Percentiles rank a stretch among this genome's conserved stretches.
Evolutionary conservation across 805 yeast genomes (phyloP).

Genomic region (Zygotorulaspora sp.): DNA sequence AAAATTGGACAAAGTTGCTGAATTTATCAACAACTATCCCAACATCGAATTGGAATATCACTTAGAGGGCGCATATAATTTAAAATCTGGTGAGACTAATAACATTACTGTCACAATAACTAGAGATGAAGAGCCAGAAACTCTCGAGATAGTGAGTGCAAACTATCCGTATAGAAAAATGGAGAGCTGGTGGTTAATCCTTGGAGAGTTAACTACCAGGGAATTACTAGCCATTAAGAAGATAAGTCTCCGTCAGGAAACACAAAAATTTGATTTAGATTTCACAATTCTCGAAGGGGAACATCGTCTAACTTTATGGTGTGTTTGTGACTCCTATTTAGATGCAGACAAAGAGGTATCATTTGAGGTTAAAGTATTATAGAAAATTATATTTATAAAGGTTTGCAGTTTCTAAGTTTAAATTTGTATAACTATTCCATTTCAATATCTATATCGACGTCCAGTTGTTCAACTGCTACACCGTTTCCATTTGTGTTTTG

Average conservation of each 20-base stretch:
- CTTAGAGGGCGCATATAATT: constrained; percentile 39
- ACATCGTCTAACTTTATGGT: constrained; percentile 67
- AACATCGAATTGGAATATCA: constrained; percentile 66
- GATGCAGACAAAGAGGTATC: constrained; percentile 85
- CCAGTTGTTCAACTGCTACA: constrained; percentile 12
- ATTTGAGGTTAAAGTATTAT: constrained; percentile 45
- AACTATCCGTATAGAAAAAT: constrained; percentile 54
- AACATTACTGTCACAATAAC: constrained; percentile 46
- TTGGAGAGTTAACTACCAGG: constrained; percentile 60
- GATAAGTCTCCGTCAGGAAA: constrained; percentile 48
- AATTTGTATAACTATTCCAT: no score
- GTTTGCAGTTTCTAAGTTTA: no score
- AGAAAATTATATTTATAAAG: constrained; percentile 5
- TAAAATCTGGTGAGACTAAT: constrained; percentile 47
- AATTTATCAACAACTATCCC: constrained; percentile 86
- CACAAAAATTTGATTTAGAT: constrained; percentile 48
- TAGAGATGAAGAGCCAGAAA: constrained; percentile 77
- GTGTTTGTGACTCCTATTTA: constrained; percentile 85
- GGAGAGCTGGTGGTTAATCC: constrained; percentile 76
- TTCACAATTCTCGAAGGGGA: constrained; percentile 60
- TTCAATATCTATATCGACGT: constrained; percentile 14
- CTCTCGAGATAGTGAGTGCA: constrained; percentile 55
- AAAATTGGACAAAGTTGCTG: constrained; percentile 64
- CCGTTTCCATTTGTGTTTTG: constrained; percentile 9
- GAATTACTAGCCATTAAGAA: constrained; percentile 73